Evolutionary conservation across 768 basidiomycete species (phyloP), one percentile per base, ranked within the genome.

Genomic region (Tylopilus sp.): DNA sequence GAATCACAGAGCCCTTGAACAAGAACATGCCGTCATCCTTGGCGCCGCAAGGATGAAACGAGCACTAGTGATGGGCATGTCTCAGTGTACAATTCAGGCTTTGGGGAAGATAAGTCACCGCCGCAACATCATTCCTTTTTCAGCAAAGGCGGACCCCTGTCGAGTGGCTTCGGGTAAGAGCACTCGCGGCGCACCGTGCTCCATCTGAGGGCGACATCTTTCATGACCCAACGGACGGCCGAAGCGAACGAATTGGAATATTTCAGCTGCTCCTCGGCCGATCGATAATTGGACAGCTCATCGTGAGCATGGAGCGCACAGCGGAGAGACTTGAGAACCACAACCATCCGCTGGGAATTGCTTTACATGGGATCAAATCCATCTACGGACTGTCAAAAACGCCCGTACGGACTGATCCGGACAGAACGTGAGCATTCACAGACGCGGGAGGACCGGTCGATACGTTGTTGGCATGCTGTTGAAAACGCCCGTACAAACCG

Each of bases 21-120:
- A 54, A 38, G 62, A 42, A 6, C 62, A 72, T 56, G 61, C 53
- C 36, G 63, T 76, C 58, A 67, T 77, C 51, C 65, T 78, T 50
- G 74, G 74, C 14, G 74, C 74, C 11, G 59, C 66, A 44, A 66
- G 63, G 6, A 55, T 64, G 45, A 58, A 62, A 59, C 55, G 34
- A 58, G 58, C 45, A 48, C 59, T 3, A 29, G 10, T 12, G 28
- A 54, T 3, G 54, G 53, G 58, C 58, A 52, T 51, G 58, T 63
- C 48, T 56, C 51, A 46, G 28, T n/a, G n/a, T n/a, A 37, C 37
- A 53, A 14, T 26, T 33, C 3, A 10, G 11, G 8, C 5, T 14
- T n/a, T 14, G 25, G 40, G 44, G 36, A 44, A 14, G 25, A 17
- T 24, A 10, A 30, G 31, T 48, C 12, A 26, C 29, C 19, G 37